Evolutionary conservation across 1,139 yeast genomes (phyloP), one percentile per base, ranked within the genome.

Genomic region (Suhomyces choctaworum): DNA sequence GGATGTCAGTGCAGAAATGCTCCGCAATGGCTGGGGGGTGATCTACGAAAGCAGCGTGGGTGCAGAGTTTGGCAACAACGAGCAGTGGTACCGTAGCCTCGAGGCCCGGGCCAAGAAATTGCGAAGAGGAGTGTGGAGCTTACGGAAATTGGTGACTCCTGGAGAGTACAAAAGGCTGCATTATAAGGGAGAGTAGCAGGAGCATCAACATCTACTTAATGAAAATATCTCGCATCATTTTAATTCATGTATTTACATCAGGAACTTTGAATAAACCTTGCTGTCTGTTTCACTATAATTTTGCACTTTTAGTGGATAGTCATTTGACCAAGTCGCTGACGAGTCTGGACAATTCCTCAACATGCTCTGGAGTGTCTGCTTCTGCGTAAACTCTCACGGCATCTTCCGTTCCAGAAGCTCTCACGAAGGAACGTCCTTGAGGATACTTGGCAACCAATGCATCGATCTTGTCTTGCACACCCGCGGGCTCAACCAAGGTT

Each of bases 371-470:
- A 15, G 68, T 75, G 10, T 66, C 70, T 0, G 97, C 96, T 59
- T 92, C 99, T 1, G 97, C 95, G 50, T 92, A 92, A 7, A 92
- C 87, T 52, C 98, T 77, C 2, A 92, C 97, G 0, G 96, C 97
- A 60, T 94, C 95, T 59, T 92, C 99, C 2, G 99, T 92, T 12
- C 98, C 99, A 44, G 96, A 85, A 7, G 99, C 97, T 49, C 99
- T 78, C 4, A 92, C 97, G 62, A 92, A 92, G 3, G 95, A 82
- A 54, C 98, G 75, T 2, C 94, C 97, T 20, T 66, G 59, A 1
- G 68, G 56, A 50, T 70, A 82, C 51, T 76, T 64, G 14, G 65
- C 55, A 10, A 90, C 92, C 34, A 76, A 56, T 2, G 53, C 70
- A 56, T 92, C 95, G 37, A 92, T 88, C 48, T 77, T 62, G 1